Percentiles rank a stretch among this genome's conserved stretches.
Conservation (phyloP, 192 early-diverging fungal genomes). For the Backusella tarrabulga region DNA sequence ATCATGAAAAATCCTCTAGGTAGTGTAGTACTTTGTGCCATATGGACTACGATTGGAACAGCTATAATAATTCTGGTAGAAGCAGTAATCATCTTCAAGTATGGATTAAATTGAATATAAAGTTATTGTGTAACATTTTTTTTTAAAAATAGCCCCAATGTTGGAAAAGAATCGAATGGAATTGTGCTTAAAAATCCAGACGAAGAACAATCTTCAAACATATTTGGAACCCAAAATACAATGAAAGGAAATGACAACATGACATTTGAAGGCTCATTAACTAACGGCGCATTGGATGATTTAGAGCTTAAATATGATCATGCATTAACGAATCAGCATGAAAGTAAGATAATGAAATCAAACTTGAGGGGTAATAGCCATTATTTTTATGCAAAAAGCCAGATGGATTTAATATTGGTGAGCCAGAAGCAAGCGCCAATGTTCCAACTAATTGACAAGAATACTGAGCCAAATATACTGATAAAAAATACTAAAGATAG, state of each 20-base stretch:
- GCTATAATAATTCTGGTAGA: constrained; percentile 16
- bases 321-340: not conserved
- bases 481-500: not conserved
- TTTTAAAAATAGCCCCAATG: not conserved
- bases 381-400: not conserved
- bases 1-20: constrained; percentile 19
- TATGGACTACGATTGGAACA: constrained; percentile 22
- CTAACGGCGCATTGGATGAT: constrained; percentile 1
- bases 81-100: constrained; percentile 25
- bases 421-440: not conserved
- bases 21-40: constrained; percentile 4
- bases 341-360: not conserved
- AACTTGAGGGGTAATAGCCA: not conserved
- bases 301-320: not conserved
- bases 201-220: not conserved
- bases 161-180: not conserved
- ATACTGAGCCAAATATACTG: not conserved
- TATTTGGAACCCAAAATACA: not conserved
- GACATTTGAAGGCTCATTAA: not conserved
- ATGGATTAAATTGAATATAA: not conserved
- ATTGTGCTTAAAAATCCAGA: not conserved
- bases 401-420: not conserved
- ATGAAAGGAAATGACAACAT: not conserved
- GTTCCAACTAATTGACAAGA: not conserved
- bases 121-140: not conserved